Base-by-base conservation (phyloP, 140 eudicot genomes). In the Erigeron philadelphicus region DNA sequence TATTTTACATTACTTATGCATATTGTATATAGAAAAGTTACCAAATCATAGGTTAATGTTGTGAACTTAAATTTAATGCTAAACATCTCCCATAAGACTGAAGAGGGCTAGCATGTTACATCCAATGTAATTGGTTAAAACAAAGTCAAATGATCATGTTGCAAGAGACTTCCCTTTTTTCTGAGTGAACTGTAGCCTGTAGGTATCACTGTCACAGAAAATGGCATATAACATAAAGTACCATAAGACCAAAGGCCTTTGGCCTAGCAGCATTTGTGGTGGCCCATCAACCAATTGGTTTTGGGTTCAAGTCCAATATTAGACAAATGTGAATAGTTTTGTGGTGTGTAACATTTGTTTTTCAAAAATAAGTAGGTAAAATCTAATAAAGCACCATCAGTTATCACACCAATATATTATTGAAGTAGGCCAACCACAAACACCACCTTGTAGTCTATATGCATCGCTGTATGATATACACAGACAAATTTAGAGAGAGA, bases 371-470 rank as follows among this genome's bases (percentile, higher is more conserved):
- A 31, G 38, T 31, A 31, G 5, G 38, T 31, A 0, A 31, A 31
- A 31, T 31, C 5, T 31, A 31, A 61, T 13, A 61, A 5, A 65
- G 57, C 57, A 19, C 43, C 12, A 45, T 11, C 46, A 65, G 57
- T 45, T 46, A 45, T 46, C 42, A 19, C 16, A 65, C 70, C 58
- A 65, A 65, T 18, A 65, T 45, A 65, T 10, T 47, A 43, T 46
- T 31, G 13, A 65, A 65, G 57, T 11, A 64, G 35, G 54, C 45
- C 52, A 41, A 71, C 8, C 46, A 71, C 40, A 60, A 47, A 15
- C 76, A 59, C 31, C 61, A 47, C 53, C 45, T 70, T 56, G 67
- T 70, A 69, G n/a, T 41, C 52, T 6, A 54, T 17, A 43, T 71
- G 48, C 46, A 5, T 74, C 68, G 63, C 58, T 41, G 13, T 23